Base-by-base conservation (phyloP, 306 rosid species). In the Hippophae rhamnoides region DNA sequence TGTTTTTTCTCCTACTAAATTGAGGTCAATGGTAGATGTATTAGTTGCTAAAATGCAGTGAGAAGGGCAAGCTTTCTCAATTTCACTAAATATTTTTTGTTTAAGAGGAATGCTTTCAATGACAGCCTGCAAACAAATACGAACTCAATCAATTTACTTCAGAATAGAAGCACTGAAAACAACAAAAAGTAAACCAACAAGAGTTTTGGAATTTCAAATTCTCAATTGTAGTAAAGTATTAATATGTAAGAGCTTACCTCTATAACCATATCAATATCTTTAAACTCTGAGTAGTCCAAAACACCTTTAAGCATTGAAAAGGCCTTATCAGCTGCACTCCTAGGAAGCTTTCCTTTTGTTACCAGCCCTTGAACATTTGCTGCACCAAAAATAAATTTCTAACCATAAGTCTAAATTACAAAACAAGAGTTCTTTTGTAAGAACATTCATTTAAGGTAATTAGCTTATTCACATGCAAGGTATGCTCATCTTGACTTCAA, bases 21-120 rank as follows among this genome's bases (percentile, higher is more conserved):
- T 76, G 66, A 93, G 95, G 77, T 93, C 89, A 68, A 93, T 84
- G 14, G 97, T 88, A 14, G 97, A 88, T 41, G 99, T 93, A 72
- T 93, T 93, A 63, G 95, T 47, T 11, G 97, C 90, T 74, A 93
- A 80, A 61, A 86, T 81, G 71, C 97, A 88, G 72, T 86, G 89
- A 43, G 95, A 73, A 73, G 97, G 89, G 65, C 99, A 93, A 52
- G 68, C 77, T 69, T 84, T 84, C 77, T 88, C 97, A 58, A 93
- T 76, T 69, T 93, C 99, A 63, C 82, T 75, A 75, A 93, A 93
- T 63, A 93, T 88, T 57, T 76, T 51, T 77, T 88, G 97, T 73
- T 88, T 93, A 47, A 88, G 90, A 58, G 90, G 73, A 62, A 93
- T 54, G 43, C 69, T 93, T 74, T 93, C 99, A 74, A 89, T 76